Conservation (phyloP, 345 rosid species). For the Camelina laxa region DNA sequence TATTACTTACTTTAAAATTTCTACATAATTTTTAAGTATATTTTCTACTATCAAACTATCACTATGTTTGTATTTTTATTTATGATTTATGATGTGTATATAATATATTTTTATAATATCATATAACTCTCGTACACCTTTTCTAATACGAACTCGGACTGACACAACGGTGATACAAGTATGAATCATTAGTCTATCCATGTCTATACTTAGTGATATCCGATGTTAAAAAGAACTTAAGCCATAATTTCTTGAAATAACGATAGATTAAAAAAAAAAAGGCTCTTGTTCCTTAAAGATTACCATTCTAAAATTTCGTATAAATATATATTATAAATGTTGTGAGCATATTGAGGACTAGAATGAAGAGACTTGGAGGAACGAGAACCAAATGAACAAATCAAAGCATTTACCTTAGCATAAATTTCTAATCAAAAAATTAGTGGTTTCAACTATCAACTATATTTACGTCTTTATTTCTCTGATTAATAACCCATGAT, state of each 20-base stretch:
- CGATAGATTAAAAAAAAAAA: neutral
- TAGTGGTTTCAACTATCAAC: neutral
- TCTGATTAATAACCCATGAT: neutral
- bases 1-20: too few species aligned
- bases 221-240: neutral
- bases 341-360: conserved; percentile 20
- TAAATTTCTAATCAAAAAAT: neutral
- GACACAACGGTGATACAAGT: neutral
- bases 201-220: neutral
- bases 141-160: too few species aligned
- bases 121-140: neutral
- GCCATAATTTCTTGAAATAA: neutral
- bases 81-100: too few species aligned
- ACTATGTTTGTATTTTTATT: too few species aligned
- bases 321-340: too few species aligned
- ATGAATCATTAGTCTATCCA: neutral
- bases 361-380: conserved; percentile 34
- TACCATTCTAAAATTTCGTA: too few species aligned
- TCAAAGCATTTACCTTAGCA: neutral
- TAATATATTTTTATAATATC: neutral
- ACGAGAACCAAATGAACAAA: conserved; percentile 26
- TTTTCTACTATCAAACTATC: neutral
- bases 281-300: neutral
- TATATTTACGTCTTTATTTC: neutral
- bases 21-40: too few species aligned